A percentile compares a stretch with the other conserved stretches of the same genome.
These are phyloP conservation scores for Pestalotiopsis sp. DNA, from an alignment of 2,329 filamentous ascomycete species.

Conservation along the genomic window DNA sequence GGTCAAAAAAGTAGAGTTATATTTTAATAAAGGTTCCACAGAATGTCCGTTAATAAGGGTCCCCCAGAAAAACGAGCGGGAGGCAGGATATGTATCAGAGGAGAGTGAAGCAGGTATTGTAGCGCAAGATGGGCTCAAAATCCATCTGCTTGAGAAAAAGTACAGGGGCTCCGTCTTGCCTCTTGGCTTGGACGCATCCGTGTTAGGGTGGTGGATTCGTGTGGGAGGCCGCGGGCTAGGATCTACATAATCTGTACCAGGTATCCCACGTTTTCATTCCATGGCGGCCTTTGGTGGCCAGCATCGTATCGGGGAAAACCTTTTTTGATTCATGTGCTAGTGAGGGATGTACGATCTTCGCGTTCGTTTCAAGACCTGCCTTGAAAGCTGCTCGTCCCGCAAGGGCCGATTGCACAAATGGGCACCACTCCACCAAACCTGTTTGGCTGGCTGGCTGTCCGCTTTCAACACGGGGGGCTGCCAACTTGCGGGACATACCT, in stretches of 20 bases:
- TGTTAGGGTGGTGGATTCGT: background rate
- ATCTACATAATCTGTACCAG: background rate
- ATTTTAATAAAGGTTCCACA: background rate
- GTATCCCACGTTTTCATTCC: conserved; percentile 4
- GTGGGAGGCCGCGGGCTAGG: background rate
- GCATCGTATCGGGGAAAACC: conserved; percentile 2
- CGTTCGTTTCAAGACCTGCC: conserved; percentile 10
- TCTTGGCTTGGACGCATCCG: background rate
- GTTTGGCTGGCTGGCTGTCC: background rate
- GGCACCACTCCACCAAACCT: background rate
- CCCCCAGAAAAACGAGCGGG: background rate
- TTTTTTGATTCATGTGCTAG: conserved; percentile 5
- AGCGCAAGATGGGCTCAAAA: background rate
- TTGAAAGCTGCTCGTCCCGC: conserved; percentile 10
- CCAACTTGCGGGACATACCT: background rate
- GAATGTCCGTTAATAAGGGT: background rate
- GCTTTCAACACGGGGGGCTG: background rate
- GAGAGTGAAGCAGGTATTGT: background rate
- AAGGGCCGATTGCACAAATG: conserved; percentile 8
- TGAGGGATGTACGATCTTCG: conserved; percentile 2
- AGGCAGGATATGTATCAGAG: background rate
- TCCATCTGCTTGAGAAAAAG: background rate
- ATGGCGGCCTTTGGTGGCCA: background rate
- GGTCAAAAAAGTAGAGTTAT: background rate
- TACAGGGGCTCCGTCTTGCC: background rate